phyloP scores from a whole-genome alignment of 179 eudicot genomes.

The Silene noctiflora region DNA sequence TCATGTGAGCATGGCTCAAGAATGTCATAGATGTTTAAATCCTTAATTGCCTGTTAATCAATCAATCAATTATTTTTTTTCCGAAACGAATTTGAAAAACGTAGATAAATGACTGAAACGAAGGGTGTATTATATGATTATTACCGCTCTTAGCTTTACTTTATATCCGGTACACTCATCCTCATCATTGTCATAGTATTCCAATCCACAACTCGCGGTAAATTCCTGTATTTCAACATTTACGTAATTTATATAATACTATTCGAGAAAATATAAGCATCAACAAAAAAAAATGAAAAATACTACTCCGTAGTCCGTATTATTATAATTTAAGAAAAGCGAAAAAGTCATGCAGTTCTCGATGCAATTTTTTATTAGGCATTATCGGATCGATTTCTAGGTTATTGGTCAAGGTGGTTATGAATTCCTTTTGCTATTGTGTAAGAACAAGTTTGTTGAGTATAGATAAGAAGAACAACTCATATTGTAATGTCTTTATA shows the following conservation, averaged over 20 bases:
- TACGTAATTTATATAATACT: no score
- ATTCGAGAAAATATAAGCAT: no score
- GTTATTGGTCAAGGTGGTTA: background rate
- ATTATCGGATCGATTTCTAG: background rate
- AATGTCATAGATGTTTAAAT: constrained; percentile 39
- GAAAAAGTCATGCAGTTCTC: no score
- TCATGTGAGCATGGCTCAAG: constrained; percentile 49
- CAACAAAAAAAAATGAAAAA: no score
- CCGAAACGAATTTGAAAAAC: no score
- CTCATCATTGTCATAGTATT: constrained; percentile 26
- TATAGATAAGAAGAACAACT: background rate
- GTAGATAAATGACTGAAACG: no score
- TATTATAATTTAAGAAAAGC: no score
- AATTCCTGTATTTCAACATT: constrained; percentile 27
- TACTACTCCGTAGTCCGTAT: no score
- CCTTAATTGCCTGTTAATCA: constrained; percentile 24
- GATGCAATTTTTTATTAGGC: background rate
- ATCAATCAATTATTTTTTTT: background rate
- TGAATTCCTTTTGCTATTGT: no score
- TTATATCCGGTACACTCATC: constrained; percentile 28
- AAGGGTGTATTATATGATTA: background rate
- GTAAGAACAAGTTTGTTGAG: background rate
- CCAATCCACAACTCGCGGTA: constrained; percentile 37
- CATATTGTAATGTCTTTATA: background rate
- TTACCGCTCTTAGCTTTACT: constrained; percentile 28